These are phyloP conservation scores for Acrasis kona DNA, from an alignment of 78 protist species.

Conservation along the genomic window DNA sequence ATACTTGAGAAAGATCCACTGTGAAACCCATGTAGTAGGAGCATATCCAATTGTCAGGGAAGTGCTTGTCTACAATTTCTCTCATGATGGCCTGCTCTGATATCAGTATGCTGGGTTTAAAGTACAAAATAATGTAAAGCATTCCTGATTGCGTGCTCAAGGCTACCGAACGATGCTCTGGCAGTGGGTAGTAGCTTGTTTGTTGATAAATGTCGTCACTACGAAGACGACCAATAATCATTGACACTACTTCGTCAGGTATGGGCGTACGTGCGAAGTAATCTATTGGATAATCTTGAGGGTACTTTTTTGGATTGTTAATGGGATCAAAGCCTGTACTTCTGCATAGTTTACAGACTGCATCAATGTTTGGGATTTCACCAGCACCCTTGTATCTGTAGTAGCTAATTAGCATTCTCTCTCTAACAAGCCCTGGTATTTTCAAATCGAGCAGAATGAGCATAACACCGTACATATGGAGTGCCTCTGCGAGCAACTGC, in stretches of 20 bases:
- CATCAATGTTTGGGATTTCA: constrained; percentile 69
- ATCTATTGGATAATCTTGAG: constrained; percentile 80
- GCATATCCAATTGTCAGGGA: constrained; percentile 92
- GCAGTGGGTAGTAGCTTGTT: constrained; percentile 75
- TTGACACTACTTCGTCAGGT: constrained; percentile 33
- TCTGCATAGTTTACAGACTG: constrained; percentile 69
- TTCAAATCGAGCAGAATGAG: constrained; percentile 75
- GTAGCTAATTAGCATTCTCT: constrained; percentile 85
- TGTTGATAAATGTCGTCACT: constrained; percentile 89
- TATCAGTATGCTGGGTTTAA: constrained; percentile 76
- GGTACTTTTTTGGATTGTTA: constrained; percentile 15
- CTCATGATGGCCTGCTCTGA: constrained; percentile 80
- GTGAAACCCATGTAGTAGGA: constrained; percentile 87
- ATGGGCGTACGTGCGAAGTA: constrained; percentile 51
- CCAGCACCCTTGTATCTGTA: constrained; percentile 82
- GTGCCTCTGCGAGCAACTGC: constrained; percentile 88
- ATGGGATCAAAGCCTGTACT: constrained; percentile 73
- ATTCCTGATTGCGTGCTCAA: constrained; percentile 87
- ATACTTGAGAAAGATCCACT: constrained; percentile 76
- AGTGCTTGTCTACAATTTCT: constrained; percentile 93
- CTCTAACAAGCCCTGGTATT: constrained; percentile 88
- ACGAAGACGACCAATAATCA: constrained; percentile 82
- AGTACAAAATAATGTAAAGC: constrained; percentile 86
- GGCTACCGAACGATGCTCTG: constrained; percentile 93
- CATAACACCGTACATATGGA: constrained; percentile 88